Percentiles rank a stretch among this genome's conserved stretches.
phyloP scores from a whole-genome alignment of 2,329 filamentous ascomycete genomes.

The Colletotrichum orchidophilum region DNA sequence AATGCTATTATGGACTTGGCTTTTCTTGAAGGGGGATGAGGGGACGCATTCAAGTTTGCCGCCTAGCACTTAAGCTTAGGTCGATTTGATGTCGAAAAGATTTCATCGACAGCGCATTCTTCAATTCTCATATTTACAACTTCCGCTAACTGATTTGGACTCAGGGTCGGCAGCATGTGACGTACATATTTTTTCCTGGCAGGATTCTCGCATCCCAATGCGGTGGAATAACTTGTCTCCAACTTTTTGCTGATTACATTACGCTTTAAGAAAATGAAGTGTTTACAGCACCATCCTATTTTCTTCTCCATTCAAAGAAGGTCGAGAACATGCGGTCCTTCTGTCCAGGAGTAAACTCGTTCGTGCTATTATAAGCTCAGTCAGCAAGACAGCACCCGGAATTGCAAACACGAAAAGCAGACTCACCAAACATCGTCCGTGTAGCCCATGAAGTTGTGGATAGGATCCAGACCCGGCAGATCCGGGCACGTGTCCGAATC shows the following conservation, averaged over 20 bases:
- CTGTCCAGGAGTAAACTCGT: conserved; percentile 54
- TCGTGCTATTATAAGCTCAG: not conserved
- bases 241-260: no score
- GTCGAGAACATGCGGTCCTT: conserved; percentile 46
- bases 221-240: not conserved
- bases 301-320: conserved; percentile 24
- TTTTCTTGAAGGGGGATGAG: no score
- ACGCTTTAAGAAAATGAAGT: no score
- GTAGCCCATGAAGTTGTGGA: conserved; percentile 41
- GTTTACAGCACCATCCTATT: conserved; percentile 30
- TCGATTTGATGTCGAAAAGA: not conserved
- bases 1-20: no score
- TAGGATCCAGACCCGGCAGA: conserved; percentile 35
- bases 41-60: no score
- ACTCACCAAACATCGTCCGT: conserved; percentile 45
- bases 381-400: not conserved
- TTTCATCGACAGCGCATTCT: no score
- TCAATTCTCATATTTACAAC: no score
- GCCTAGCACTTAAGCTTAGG: no score
- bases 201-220: not conserved
- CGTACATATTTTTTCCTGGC: no score
- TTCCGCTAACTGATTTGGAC: no score
- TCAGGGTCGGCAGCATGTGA: no score
- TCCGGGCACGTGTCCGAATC: conserved; percentile 37
- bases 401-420: not conserved